Conservation (phyloP, 768 basidiomycete species). For the Lyophyllum shimeji region DNA sequence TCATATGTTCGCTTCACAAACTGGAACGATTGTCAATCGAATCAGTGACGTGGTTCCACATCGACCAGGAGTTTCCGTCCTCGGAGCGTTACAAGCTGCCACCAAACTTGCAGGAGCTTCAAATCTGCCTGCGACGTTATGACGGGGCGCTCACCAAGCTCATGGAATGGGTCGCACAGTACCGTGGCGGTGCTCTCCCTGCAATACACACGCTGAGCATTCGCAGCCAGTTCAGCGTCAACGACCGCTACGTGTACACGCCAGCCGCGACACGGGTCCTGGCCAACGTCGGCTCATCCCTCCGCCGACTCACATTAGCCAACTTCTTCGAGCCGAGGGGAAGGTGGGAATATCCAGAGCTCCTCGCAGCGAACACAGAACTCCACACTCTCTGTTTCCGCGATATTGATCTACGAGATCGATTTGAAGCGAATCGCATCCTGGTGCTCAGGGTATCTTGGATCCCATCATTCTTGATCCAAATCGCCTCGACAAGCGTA, state of each 20-base stretch:
- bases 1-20: not conserved
- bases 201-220: not conserved
- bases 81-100: not conserved
- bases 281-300: not conserved
- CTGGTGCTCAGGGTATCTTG: not conserved
- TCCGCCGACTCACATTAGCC: not conserved
- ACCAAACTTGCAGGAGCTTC: not conserved
- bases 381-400: not conserved
- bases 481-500: not conserved
- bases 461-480: not conserved
- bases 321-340: not conserved
- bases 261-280: not conserved
- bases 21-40: not conserved
- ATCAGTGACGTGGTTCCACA: not conserved
- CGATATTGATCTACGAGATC: not conserved
- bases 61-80: not conserved
- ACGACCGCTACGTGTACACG: not conserved
- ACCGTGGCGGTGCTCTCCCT: not conserved
- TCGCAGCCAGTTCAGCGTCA: not conserved
- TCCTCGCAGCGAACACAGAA: not conserved
- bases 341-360: not conserved
- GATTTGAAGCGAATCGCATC: too few species aligned
- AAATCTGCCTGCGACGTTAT: not conserved
- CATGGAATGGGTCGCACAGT: not conserved
- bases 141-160: not conserved